Conservation (phyloP, 441 rosid genomes). For the Eutrema salsugineum region DNA sequence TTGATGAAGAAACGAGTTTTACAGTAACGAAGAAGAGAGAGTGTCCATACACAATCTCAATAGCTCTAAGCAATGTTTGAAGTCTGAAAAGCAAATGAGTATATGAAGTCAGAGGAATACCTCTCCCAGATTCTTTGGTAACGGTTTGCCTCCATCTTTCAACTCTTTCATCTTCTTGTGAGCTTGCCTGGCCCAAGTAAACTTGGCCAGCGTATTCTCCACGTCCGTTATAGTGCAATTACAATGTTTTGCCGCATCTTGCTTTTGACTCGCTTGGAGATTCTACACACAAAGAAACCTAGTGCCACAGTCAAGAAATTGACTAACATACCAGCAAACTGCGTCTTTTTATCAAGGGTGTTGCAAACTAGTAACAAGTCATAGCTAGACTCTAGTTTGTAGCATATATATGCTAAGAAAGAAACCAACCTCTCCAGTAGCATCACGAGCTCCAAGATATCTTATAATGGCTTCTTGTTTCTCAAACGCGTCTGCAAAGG, state of each 20-base stretch:
- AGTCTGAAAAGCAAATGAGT: background rate
- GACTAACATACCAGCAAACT: background rate
- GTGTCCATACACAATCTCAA: conserved; percentile 1
- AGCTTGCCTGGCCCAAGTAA: conserved; percentile 86
- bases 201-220: conserved; percentile 75
- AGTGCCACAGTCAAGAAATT: conserved; percentile 40
- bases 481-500: conserved; percentile 75
- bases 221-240: conserved; percentile 82
- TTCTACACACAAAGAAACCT: conserved; percentile 71
- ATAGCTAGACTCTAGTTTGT: background rate
- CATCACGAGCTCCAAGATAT: conserved; percentile 64
- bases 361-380: background rate
- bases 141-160: conserved; percentile 79
- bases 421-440: conserved; percentile 79
- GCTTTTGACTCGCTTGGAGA: conserved; percentile 70
- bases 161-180: conserved; percentile 62
- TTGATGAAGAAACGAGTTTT: background rate
- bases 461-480: conserved; percentile 83
- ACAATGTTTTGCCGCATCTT: conserved; percentile 78
- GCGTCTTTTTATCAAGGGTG: background rate
- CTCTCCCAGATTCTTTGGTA: conserved; percentile 82
- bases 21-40: background rate
- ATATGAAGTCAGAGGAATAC: conserved; percentile 31
- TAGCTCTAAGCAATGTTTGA: background rate
- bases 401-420: background rate